Evolutionary conservation across 257 asterid genomes (phyloP), one percentile per base, ranked within the genome.

Genomic region (Solanum rostratum): DNA sequence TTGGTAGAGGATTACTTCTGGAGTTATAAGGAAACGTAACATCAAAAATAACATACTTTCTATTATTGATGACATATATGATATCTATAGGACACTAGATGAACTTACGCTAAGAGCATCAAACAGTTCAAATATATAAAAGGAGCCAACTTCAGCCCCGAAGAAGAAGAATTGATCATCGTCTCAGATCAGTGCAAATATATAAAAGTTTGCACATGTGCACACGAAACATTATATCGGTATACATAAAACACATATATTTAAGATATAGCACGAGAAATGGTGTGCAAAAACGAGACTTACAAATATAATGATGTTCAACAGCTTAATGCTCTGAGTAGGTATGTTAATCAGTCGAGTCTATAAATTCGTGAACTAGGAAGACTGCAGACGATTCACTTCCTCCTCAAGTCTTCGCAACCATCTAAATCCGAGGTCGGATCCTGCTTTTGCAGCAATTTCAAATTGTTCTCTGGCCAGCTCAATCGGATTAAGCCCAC

Each of bases 351-450:
- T 49, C 9, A 74, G 24, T 46, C 7, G 20, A 13, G n/a, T 45
- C 59, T 74, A 10, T 24, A 46, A 7, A 74, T 74, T 24, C 5
- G 4, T 46, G 43, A 76, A 52, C 78, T 85, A 71, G 55, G 90
- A 81, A 41, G 82, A 70, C 81, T 87, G 60, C 83, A 88, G 37
- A 16, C 52, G 87, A 82, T 95, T 86, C 88, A 92, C 94, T 86
- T 94, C 95, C 80, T 93, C 92, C 85, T 93, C 97, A 1, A 95
- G 92, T 82, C 90, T 85, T 62, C 90, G 87, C 79, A 96, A 86
- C 99, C 99, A 96, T 87, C 89, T 93, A 86, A 96, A 88, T 84
- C 99, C 98, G 83, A 96, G 97, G 87, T 96, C 98, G 80, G 90
- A 92, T 70, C 99, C 98, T 37, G 93, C 93, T 80, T 85, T 89